Evolutionary conservation across 2,329 filamentous ascomycete species (phyloP), one percentile per base, ranked within the genome.

Genomic region (Pseudonectria foliicola): DNA sequence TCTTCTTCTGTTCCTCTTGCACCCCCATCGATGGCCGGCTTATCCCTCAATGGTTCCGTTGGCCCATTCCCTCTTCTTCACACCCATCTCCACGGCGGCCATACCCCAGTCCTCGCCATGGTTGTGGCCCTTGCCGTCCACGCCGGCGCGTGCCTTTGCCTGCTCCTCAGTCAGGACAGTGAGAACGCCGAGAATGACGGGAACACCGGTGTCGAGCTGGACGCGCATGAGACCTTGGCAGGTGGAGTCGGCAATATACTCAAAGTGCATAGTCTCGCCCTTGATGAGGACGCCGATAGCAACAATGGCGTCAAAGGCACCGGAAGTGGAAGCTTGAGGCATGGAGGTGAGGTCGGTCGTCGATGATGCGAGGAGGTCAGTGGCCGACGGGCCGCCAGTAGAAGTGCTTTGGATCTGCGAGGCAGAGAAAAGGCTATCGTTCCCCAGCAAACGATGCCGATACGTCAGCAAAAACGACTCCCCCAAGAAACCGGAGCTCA

Each of bases 261-360:
- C 92, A 56, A 98, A 98, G 66, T 98, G 92, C 88, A 95, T 95
- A 6, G 92, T 96, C 65, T 94, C 85, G 60, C 92, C 92, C 70
- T 98, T 98, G 68, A 98, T 95, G 42, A 98, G 77, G 37, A 95
- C 89, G 37, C 92, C 92, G 49, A 98, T 85, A 34, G 92, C 88
- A 48, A 98, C 89, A 45, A 98, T 80, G 43, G 92, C 92, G 57
- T 96, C 90, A 54, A 96, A 96, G 13, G 87, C 77, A 37, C 70
- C 65, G 38, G 73, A 64, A n/a, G 62, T 57, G 3, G 63, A 48
- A 3, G 64, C 53, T 21, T 58, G 43, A 13, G 68, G 43, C 13
- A 67, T 52, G 11, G 72, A 63, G 18, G 72, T 68, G 23, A 88
- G 73, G 60, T 94, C 84, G 21, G 81, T 71, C 2, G 83, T 74